phyloP scores from a whole-genome alignment of 2,329 filamentous ascomycete genomes.

The Ceratocystis albifundus region DNA sequence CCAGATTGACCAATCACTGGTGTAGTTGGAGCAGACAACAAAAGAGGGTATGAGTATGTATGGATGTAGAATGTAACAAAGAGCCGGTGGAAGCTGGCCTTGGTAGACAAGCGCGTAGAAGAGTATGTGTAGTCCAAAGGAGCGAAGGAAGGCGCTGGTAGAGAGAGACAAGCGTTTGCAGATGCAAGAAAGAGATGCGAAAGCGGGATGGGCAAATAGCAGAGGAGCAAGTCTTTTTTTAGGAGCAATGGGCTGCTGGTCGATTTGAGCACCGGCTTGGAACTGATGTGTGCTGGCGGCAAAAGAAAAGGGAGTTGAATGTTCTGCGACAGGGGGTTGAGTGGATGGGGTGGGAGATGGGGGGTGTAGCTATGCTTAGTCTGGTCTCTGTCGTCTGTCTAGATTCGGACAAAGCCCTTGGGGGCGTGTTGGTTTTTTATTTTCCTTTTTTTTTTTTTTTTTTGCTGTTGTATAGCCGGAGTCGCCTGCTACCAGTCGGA shows the following conservation, averaged over 20 bases:
- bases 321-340: not conserved
- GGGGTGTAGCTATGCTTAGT: not conserved
- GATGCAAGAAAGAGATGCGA: slow-evolving; percentile 5
- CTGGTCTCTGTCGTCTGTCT: too few species aligned
- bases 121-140: slow-evolving; percentile 8
- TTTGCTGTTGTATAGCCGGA: not conserved
- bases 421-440: not conserved
- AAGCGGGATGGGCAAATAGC: not conserved
- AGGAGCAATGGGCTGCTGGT: slow-evolving; percentile 6
- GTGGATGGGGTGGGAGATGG: not conserved
- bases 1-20: slow-evolving; percentile 6
- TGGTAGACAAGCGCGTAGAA: slow-evolving; percentile 17
- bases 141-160: slow-evolving; percentile 5
- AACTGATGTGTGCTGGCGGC: not conserved
- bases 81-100: slow-evolving; percentile 4
- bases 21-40: slow-evolving; percentile 9
- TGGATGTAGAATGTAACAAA: slow-evolving; percentile 14
- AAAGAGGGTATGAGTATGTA: not conserved
- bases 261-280: not conserved
- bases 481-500: not conserved
- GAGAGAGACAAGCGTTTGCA: slow-evolving; percentile 12
- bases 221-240: slow-evolving; percentile 4
- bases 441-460: too few species aligned
- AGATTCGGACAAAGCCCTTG: too few species aligned
- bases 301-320: not conserved